Evolutionary conservation across 2,329 filamentous ascomycete genomes (phyloP), one percentile per base, ranked within the genome.

Genomic region (Apiospora phragmitis): DNA sequence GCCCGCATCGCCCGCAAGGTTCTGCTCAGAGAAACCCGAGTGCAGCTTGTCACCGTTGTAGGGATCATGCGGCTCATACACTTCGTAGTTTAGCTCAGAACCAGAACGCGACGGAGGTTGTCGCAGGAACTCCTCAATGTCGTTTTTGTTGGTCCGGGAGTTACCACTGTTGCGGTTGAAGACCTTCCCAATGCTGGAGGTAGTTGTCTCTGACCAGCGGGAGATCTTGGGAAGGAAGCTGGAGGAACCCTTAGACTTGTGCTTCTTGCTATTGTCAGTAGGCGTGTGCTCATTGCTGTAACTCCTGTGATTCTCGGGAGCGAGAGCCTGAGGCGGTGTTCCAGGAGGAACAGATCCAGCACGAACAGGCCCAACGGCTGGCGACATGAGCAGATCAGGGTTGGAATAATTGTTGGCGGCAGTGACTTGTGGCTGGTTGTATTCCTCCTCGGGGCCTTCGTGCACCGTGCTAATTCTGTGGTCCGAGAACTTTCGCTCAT

Each of bases 161-260:
- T 86, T 85, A 62, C 85, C 86, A 76, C 90, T 93, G 76, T 89
- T 90, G 51, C 92, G 90, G 51, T 59, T 59, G 80, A 95, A 92
- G 51, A 92, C 92, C 75, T 92, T 92, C 62, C 93, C 91, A 59
- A 94, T 90, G 72, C 94, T 97, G 0, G 94, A 97, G 4, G 95
- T 89, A 0, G 96, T 99, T 2, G 95, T 98, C 83, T 97, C 96
- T 0, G 95, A 98, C 96, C 96, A 99, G 59, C 96, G 90, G 7
- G 96, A 98, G 73, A 97, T 95, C 84, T 97, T 98, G 32, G 95
- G 94, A 72, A 97, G 93, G 85, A 90, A 91, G 68, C 88, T 86
- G 0, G 93, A 94, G 0, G 94, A 96, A 71, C 91, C 90, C 78
- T 89, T 92, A 0, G 94, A 95, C 80, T 97, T 97, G 83, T 97